These are phyloP conservation scores for Lagenidium giganteum DNA, from an alignment of 352 stramenopile species.

Conservation along the genomic window DNA sequence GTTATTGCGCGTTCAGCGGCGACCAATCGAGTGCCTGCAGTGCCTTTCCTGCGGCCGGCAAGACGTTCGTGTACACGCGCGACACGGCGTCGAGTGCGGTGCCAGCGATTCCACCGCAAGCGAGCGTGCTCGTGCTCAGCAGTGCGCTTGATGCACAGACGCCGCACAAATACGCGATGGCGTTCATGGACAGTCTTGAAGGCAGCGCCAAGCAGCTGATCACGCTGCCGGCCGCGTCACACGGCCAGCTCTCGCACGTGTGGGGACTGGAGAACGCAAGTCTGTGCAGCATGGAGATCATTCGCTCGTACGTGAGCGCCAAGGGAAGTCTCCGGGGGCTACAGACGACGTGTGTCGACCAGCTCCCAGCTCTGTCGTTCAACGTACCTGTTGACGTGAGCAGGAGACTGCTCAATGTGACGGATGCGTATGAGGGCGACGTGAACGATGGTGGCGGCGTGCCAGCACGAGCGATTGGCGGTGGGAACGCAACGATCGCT, in stretches of 20 bases:
- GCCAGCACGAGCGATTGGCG: background rate
- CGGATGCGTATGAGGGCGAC: constrained; percentile 41
- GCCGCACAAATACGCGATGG: constrained; percentile 33
- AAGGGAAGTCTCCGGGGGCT: constrained; percentile 36
- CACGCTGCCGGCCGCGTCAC: constrained; percentile 24
- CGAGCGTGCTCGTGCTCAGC: constrained; percentile 52
- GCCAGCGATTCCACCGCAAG: constrained; percentile 20
- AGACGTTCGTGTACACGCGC: constrained; percentile 29
- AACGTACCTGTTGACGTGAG: constrained; percentile 24
- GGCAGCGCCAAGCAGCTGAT: constrained; percentile 44
- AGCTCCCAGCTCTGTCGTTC: constrained; percentile 24
- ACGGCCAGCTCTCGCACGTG: constrained; percentile 36
- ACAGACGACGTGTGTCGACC: constrained; percentile 47
- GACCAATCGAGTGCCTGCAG: constrained; percentile 33
- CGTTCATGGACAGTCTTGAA: constrained; percentile 27
- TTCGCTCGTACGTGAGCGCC: constrained; percentile 52
- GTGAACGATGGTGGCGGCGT: too few relatives aligned
- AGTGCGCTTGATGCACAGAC: constrained; percentile 39
- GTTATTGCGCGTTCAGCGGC: constrained; percentile 60
- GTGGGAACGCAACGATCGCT: background rate
- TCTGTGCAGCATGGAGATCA: constrained; percentile 35
- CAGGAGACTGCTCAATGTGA: constrained; percentile 33
- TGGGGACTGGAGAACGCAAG: background rate
- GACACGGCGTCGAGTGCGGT: constrained; percentile 26
- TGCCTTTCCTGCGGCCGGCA: background rate